These are phyloP conservation scores for Venturia oleaginea DNA, from an alignment of 2,329 filamentous ascomycete genomes.

Conservation along the genomic window DNA sequence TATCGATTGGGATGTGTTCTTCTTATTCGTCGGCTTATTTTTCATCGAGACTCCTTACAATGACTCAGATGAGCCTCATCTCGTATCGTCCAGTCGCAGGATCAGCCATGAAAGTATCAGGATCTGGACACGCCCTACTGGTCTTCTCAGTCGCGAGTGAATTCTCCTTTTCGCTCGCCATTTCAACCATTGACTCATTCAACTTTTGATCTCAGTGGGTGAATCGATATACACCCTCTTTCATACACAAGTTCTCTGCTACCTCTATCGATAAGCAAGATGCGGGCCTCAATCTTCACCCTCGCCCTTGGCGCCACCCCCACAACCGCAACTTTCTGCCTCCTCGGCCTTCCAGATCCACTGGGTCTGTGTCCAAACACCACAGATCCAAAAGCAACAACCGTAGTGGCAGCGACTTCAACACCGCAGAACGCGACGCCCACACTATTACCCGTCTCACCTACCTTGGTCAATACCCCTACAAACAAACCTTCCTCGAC, in stretches of 20 bases:
- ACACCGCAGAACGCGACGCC: not conserved
- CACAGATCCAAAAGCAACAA: not conserved
- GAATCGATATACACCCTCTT: not conserved
- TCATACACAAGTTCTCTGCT: not conserved
- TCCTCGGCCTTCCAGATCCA: not conserved
- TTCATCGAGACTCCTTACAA: not conserved
- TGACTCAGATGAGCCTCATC: not conserved
- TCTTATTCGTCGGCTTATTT: not conserved
- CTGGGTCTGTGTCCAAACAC: not conserved
- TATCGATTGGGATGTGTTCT: not conserved
- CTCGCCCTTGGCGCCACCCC: not conserved
- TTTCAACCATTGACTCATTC: not conserved
- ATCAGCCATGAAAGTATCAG: not conserved
- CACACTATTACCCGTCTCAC: not conserved
- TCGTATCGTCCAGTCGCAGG: not conserved
- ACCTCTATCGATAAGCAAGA: not conserved
- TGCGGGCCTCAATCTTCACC: not conserved
- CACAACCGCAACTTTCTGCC: not conserved
- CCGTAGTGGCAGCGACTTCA: not conserved
- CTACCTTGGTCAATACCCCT: not conserved
- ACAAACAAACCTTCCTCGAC: not conserved
- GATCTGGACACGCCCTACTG: not conserved
- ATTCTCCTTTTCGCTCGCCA: not conserved
- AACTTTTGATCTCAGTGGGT: not conserved
- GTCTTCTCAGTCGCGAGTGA: not conserved